Conservation (phyloP, 2,329 filamentous ascomycete genomes). For the Sporothrix euskadiensis region DNA sequence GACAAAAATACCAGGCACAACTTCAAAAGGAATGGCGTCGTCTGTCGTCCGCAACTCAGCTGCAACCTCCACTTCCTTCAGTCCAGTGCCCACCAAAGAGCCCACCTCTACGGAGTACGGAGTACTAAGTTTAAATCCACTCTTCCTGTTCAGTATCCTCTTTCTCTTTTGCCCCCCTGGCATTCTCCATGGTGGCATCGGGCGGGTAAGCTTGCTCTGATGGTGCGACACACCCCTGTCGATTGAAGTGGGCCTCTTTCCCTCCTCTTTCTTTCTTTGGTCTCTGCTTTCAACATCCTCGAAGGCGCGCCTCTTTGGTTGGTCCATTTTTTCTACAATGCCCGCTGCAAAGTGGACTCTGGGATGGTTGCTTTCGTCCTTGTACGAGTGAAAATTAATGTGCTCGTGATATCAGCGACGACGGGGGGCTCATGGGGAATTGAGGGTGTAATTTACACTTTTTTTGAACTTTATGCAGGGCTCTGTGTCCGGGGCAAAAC, state of each 20-base stretch:
- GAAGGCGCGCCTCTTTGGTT: slow-evolving; percentile 10
- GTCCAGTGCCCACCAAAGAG: neutral
- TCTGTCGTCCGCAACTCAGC: neutral
- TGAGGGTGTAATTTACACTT: slow-evolving; percentile 5
- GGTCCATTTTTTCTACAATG: neutral
- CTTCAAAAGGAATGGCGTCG: slow-evolving; percentile 3
- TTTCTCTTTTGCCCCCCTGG: neutral
- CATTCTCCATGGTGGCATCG: slow-evolving; percentile 25
- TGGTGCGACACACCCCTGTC: slow-evolving; percentile 30
- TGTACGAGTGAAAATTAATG: neutral
- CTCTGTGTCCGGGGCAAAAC: neutral
- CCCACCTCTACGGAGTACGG: neutral
- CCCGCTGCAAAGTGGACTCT: neutral
- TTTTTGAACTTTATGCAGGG: neutral
- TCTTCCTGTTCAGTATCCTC: neutral
- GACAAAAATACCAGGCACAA: neutral
- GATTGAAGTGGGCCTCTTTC: neutral
- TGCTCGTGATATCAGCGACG: neutral
- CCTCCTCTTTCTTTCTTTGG: neutral
- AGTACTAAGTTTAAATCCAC: neutral
- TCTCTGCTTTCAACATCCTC: neutral
- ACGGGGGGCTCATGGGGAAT: too few relatives aligned
- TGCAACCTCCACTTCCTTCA: neutral
- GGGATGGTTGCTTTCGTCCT: neutral
- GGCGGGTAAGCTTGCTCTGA: slow-evolving; percentile 15